phyloP scores from a whole-genome alignment of 352 stramenopile genomes.

The Pythium rishiriense region DNA sequence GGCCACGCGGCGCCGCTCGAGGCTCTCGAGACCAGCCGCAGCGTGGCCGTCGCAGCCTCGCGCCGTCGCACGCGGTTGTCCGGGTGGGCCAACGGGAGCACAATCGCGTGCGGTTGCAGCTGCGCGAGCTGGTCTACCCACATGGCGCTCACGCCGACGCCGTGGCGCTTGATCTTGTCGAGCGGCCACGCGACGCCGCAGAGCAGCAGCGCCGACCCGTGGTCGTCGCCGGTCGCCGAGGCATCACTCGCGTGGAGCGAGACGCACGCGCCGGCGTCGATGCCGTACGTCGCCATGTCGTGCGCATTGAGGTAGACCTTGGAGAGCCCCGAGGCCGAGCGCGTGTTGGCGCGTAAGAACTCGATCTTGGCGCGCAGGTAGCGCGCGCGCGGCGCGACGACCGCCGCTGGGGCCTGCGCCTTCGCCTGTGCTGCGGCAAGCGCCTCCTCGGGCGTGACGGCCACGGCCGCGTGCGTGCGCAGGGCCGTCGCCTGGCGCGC shows the following conservation, averaged over 20 bases:
- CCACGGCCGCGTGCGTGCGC: constrained; percentile 22
- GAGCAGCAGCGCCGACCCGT: constrained; percentile 37
- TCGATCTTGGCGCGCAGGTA: constrained; percentile 34
- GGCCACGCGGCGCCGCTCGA: constrained; percentile 24
- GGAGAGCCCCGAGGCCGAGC: constrained; percentile 53
- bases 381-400: constrained; percentile 4
- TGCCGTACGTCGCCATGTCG: constrained; percentile 42
- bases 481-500: constrained; percentile 26
- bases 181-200: constrained; percentile 72
- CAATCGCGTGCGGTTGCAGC: constrained; percentile 22
- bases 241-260: constrained; percentile 24
- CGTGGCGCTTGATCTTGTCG: constrained; percentile 65
- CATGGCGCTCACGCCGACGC: constrained; percentile 68
- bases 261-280: constrained; percentile 47
- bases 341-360: constrained; percentile 58
- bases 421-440: not conserved
- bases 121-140: constrained; percentile 52
- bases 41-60: constrained; percentile 30
- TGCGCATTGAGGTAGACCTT: constrained; percentile 70
- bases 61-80: constrained; percentile 15
- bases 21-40: constrained; percentile 43
- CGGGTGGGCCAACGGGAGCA: constrained; percentile 26
- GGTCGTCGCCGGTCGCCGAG: not conserved
- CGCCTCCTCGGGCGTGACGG: not conserved
- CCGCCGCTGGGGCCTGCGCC: not conserved